A percentile compares a stretch with the other conserved stretches of the same genome.
These are phyloP conservation scores for Puya raimondii DNA, from an alignment of 176 grass and related monocot genomes.

Conservation along the genomic window DNA sequence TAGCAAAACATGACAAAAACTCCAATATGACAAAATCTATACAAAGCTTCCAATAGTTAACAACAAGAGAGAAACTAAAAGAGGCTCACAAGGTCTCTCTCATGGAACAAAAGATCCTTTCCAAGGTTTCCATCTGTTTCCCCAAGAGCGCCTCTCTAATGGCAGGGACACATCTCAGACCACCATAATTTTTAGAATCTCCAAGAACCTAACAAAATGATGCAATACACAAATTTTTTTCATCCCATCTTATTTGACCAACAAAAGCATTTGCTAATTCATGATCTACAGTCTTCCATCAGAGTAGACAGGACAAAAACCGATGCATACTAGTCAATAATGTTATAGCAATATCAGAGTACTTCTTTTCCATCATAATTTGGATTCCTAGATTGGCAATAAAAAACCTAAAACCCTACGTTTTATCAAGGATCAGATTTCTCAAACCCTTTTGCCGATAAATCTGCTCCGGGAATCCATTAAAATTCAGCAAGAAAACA, in stretches of 20 bases:
- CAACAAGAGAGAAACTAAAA: background rate
- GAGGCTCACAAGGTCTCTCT: slow-evolving; percentile 40
- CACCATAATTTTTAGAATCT: slow-evolving; percentile 61
- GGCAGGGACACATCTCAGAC: slow-evolving; percentile 31
- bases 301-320: background rate
- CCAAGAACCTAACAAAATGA: slow-evolving; percentile 38
- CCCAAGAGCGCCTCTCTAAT: slow-evolving; percentile 54
- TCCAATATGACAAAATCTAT: too few species aligned
- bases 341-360: too few species aligned
- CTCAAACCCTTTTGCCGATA: background rate
- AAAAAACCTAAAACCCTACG: too few species aligned
- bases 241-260: background rate
- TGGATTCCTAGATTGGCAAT: too few species aligned
- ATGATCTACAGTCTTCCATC: too few species aligned
- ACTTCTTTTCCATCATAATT: too few species aligned
- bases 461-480: background rate
- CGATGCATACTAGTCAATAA: background rate
- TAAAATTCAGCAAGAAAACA: too few species aligned
- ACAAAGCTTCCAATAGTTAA: too few species aligned
- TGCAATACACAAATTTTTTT: background rate
- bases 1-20: too few species aligned
- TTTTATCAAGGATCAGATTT: background rate
- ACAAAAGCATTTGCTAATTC: too few species aligned
- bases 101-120: slow-evolving; percentile 44
- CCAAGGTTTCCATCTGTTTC: slow-evolving; percentile 57